Evolutionary conservation across 768 basidiomycete species (phyloP), one percentile per base, ranked within the genome.

Genomic region (Rhodotorula paludigena): DNA sequence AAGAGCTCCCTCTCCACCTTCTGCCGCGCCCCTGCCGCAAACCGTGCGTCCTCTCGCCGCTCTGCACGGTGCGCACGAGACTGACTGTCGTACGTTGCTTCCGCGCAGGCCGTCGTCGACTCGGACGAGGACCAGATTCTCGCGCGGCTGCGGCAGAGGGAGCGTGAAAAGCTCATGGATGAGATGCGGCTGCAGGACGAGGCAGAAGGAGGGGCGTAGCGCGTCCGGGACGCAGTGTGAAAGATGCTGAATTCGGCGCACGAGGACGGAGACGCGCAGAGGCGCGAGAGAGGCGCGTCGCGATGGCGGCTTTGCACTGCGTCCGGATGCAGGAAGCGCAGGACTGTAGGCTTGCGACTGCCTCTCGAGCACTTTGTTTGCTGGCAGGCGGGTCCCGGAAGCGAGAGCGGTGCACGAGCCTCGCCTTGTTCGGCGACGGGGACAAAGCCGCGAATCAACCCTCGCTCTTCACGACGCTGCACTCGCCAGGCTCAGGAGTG

Each of bases 141-240:
- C 30, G 64, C 63, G 0, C 57, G 59, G 38, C 28, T 75, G 33
- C 66, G 70, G 18, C 66, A 63, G 23, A 30, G 70, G 39, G 74
- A 75, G 60, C 63, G 74, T 11, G 68, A 67, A n/a, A 45, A 58
- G 47, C 53, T 75, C 10, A 73, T 73, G 33, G 74, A 67, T 38
- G 70, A 75, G 62, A 66, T 75, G 39, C 36, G 53, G 45, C 18
- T 47, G 52, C 57, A 68, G 25, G 67, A 68, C n/a, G 67, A 68
- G 45, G 67, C 33, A 28, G 67, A 63, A 0, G 66, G 57, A 11
- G n/a, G 28, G 7, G 60, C 21, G 23, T 32, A 44, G n/a, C n/a
- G n/a, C n/a, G n/a, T n/a, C 9, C 25, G 33, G 14, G 47, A 16
- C 15, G 33, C 3, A 18, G 35, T 15, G 35, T 32, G 30, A 8